Conservation (phyloP, 139 green algal species). For the Coelastrella sp. region DNA sequence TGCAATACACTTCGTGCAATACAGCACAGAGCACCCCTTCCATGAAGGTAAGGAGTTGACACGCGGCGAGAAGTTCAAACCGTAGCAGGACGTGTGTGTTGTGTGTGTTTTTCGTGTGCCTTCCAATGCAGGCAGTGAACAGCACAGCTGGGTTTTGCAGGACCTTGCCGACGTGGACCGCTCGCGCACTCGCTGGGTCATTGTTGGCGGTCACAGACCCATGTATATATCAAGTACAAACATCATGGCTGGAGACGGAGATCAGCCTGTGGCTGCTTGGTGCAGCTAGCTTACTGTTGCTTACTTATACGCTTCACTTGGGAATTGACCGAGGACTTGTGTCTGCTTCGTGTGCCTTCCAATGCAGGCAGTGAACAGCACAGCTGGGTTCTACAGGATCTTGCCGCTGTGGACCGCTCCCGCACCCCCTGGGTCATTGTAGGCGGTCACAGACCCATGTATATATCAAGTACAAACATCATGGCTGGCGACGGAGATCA, state of each 20-base stretch:
- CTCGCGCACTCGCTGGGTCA: conserved; percentile 76
- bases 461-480: conserved; percentile 61
- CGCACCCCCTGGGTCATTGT: conserved; percentile 84
- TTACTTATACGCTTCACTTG: no score
- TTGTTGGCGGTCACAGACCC: conserved; percentile 79
- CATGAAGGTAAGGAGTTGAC: no score
- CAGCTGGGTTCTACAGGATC: conserved; percentile 46
- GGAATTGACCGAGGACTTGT: no score
- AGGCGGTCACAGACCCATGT: conserved; percentile 79
- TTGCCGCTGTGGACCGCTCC: conserved; percentile 46
- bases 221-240: conserved; percentile 68
- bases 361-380: conserved; percentile 58
- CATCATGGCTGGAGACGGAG: conserved; percentile 48
- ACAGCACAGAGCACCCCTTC: conserved; percentile 84
- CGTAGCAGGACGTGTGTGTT: no score
- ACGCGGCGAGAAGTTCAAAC: no score
- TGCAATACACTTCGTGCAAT: conserved; percentile 85
- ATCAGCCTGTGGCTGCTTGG: conserved; percentile 65
- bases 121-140: conserved; percentile 40
- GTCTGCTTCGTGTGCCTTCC: no score
- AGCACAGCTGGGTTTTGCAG: conserved; percentile 57
- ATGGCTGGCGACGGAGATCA: conserved; percentile 58
- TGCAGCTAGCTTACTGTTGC: no score
- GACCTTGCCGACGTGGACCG: conserved; percentile 52
- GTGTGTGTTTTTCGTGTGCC: no score